Conservation (phyloP, 1,284 basidiomycete species). For the Ganoderma resinaceum region DNA sequence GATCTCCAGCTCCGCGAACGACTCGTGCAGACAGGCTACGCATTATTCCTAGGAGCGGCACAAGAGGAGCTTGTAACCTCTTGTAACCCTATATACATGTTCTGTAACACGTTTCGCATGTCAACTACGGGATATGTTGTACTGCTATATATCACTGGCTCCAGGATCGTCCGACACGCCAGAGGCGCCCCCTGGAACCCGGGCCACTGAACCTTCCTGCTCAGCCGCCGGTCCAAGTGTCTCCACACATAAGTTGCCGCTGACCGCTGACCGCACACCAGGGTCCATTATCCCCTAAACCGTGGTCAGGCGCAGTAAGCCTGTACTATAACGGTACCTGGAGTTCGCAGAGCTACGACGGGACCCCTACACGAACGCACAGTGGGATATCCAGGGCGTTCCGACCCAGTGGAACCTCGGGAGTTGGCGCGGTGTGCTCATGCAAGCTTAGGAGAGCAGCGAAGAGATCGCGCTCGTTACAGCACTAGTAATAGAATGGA, state of each 20-base stretch:
- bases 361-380: background rate
- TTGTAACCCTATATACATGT: background rate
- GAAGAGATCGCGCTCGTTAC: background rate
- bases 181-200: background rate
- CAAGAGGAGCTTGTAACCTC: background rate
- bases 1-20: background rate
- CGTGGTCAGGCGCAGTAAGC: background rate
- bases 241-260: background rate
- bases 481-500: background rate
- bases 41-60: background rate
- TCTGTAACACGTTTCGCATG: background rate
- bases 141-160: background rate
- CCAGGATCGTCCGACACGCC: background rate
- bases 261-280: background rate
- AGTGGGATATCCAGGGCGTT: background rate
- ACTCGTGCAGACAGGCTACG: background rate
- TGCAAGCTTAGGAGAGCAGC: constrained; percentile 11
- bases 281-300: background rate
- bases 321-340: background rate
- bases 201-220: background rate
- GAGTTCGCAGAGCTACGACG: background rate
- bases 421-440: background rate
- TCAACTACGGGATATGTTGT: background rate
- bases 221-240: constrained; percentile 5
- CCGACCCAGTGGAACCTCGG: background rate